A percentile compares a stretch with the other conserved stretches of the same genome.
phyloP scores from a whole-genome alignment of 2,329 filamentous ascomycete species.

The Penicillium sp. region DNA sequence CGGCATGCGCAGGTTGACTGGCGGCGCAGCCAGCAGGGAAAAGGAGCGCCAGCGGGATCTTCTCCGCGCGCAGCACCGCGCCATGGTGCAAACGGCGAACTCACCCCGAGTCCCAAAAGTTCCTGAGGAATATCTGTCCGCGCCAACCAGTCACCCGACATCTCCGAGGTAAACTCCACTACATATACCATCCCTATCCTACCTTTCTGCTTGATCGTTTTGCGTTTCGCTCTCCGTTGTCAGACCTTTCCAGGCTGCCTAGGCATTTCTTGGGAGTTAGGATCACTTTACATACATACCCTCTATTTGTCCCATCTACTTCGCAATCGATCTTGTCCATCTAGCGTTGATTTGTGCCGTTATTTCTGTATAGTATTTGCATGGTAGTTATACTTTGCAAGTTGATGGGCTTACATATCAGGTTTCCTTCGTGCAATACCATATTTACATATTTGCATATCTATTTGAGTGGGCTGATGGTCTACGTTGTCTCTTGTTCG shows the following conservation, averaged over 20 bases:
- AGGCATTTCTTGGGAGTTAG: conserved; percentile 23
- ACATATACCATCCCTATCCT: not conserved
- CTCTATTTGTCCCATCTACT: conserved; percentile 10
- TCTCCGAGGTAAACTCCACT: conserved; percentile 29
- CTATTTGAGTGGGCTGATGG: not conserved
- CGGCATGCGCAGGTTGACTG: conserved; percentile 49
- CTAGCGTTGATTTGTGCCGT: conserved; percentile 1
- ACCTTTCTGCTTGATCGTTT: not conserved
- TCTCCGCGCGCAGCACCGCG: conserved; percentile 45
- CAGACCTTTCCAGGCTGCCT: conserved; percentile 5
- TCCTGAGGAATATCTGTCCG: conserved; percentile 47
- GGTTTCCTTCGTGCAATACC: not conserved
- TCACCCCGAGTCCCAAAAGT: conserved; percentile 50
- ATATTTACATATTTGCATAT: not conserved
- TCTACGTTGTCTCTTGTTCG: too few species aligned
- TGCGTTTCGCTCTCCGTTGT: conserved; percentile 9
- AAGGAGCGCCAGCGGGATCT: conserved; percentile 48
- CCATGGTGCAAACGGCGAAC: conserved; percentile 38
- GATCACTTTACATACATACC: conserved; percentile 17
- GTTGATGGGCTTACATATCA: conserved; percentile 1
- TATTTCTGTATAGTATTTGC: conserved; percentile 6
- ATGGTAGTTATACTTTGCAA: not conserved
- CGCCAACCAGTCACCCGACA: conserved; percentile 36
- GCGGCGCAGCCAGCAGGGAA: conserved; percentile 42
- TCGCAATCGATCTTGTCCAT: conserved; percentile 1